Base-by-base conservation (phyloP, 169 alveolate genomes). In the Cryptosporidium parvum region DNA sequence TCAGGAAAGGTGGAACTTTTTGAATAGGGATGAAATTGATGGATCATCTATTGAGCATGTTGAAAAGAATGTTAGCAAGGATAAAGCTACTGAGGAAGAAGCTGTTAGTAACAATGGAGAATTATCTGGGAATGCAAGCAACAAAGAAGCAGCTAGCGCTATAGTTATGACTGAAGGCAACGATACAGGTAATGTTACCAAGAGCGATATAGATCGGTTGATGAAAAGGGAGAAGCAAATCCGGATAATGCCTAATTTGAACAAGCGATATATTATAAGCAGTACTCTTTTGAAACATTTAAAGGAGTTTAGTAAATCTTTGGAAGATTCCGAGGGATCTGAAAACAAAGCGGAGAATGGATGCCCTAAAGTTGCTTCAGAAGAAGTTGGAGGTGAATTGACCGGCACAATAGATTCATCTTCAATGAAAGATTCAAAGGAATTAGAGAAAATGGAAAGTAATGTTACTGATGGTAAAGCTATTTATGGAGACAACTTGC, bases 1-100 rank as follows among this genome's bases (percentile, higher is more conserved):
- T 35, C 89, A 80, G 67, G 89, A 80, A 16, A 61, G 89, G 37
- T 80, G 89, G 89, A 42, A 31, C 9, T 65, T 59, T 59, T 33
- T 80, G n/a, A 37, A 61, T 45, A 80, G n/a, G 68, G 89, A 31
- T 37, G 89, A 44, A 7, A 12, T 5, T 3, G 62, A 80, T 6
- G 58, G n/a, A 21, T 26, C 29, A 10, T 56, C 37, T 56, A 9
- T 2, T 14, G 73, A 67, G 10, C 9, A n/a, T 26, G 26, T 33
- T 67, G 73, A 67, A 26, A 21, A 33, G 52, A 26, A 33, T 12
- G 2, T 7, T 33, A 21, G 31, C 52, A 33, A 67, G 52, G 53
- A 45, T 45, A 18, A 33, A 5, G 44, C 42, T 14, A 21, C 8
- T 45, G 58, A 31, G 10, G 70, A 33, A 0, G 56, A 29, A 4